phyloP scores from a whole-genome alignment of 225 moss, liverwort and hornwort species.

The Pseudisothecium myosuroides region DNA sequence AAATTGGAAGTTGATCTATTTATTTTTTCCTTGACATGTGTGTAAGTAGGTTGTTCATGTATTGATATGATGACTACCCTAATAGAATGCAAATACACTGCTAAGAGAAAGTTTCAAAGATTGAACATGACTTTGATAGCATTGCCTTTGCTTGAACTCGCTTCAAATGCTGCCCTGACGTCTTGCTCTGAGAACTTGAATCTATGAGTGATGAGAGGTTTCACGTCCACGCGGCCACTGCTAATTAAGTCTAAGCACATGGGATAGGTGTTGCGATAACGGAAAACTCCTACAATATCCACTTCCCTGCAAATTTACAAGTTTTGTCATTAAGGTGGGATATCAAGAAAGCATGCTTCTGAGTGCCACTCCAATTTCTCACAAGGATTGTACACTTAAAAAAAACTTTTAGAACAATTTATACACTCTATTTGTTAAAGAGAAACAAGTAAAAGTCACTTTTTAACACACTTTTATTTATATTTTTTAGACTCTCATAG shows the following conservation, averaged over 20 bases:
- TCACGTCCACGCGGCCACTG: conserved; percentile 49
- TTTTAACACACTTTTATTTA: neutral
- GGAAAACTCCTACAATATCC: conserved; percentile 57
- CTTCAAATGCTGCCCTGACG: conserved; percentile 59
- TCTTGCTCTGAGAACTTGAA: conserved; percentile 60
- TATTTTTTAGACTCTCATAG: neutral
- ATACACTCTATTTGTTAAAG: neutral
- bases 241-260: conserved; percentile 44
- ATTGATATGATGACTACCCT: neutral
- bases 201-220: conserved; percentile 69
- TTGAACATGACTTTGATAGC: conserved; percentile 96
- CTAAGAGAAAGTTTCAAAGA: neutral
- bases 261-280: conserved; percentile 80
- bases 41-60: neutral
- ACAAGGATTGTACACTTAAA: neutral
- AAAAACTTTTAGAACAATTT: neutral
- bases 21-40: neutral
- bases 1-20: neutral
- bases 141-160: conserved; percentile 34
- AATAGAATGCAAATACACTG: neutral
- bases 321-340: neutral
- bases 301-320: conserved; percentile 46
- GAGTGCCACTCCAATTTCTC: no score
- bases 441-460: neutral
- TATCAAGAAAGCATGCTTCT: neutral